Evolutionary conservation across 2,329 filamentous ascomycete species (phyloP).

Genomic region (Fusarium longipes): DNA sequence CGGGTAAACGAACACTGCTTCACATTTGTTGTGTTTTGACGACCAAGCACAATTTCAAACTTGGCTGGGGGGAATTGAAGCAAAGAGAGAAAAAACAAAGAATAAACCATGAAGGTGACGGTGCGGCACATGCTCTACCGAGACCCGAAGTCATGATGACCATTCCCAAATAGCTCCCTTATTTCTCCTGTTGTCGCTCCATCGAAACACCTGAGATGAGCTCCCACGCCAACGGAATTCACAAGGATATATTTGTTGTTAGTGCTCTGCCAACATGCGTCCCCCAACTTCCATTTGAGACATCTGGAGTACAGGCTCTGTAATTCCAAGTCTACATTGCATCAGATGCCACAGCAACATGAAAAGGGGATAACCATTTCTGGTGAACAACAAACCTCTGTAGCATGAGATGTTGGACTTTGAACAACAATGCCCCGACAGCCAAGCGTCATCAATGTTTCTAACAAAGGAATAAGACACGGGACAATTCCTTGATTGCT

Average conservation of each 20-base stretch:
- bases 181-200: constrained; percentile 13
- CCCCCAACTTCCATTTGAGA: constrained; percentile 22
- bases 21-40: neutral
- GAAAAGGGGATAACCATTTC: neutral
- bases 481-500: neutral
- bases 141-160: constrained; percentile 24
- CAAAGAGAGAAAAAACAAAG: neutral
- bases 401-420: neutral
- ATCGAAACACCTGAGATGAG: constrained; percentile 22
- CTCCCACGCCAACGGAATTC: constrained; percentile 25
- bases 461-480: constrained; percentile 16
- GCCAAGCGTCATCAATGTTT: neutral
- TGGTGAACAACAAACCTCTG: constrained; percentile 9
- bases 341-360: constrained; percentile 22
- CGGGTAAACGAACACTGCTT: neutral
- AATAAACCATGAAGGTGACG: constrained; percentile 1
- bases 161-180: constrained; percentile 6
- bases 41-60: neutral
- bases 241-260: constrained; percentile 11
- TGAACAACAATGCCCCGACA: neutral
- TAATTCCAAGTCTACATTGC: neutral
- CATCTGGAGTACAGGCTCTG: constrained; percentile 5
- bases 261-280: constrained; percentile 24
- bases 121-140: constrained; percentile 17
- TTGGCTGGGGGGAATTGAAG: too few species aligned